Conservation (phyloP, 768 basidiomycete genomes). For the Tephrocybe rancida region DNA sequence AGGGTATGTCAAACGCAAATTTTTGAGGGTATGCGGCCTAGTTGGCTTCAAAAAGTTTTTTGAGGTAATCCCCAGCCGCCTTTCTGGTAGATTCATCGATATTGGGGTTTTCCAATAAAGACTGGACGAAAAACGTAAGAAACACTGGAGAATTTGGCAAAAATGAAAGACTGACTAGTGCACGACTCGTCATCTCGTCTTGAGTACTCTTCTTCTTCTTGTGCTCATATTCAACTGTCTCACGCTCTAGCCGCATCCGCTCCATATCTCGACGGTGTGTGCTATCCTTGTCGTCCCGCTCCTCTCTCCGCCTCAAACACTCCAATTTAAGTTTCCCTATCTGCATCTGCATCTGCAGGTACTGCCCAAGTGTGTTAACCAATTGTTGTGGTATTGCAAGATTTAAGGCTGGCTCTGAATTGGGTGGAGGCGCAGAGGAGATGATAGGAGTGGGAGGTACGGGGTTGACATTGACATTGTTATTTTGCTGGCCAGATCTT, state of each 20-base stretch:
- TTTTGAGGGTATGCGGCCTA: conserved; percentile 17
- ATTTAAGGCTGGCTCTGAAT: conserved; percentile 44
- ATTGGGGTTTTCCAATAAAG: conserved; percentile 58
- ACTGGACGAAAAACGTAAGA: conserved; percentile 29
- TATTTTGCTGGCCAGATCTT: conserved; percentile 17
- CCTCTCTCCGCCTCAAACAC: conserved; percentile 65
- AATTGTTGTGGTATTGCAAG: conserved; percentile 59
- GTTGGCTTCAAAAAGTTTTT: conserved; percentile 58
- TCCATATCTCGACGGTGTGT: conserved; percentile 52
- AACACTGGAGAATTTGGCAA: neutral
- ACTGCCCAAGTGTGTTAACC: conserved; percentile 57
- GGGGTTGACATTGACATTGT: conserved; percentile 11
- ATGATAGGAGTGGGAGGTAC: conserved; percentile 15
- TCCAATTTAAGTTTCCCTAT: conserved; percentile 73
- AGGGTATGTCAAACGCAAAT: conserved; percentile 3
- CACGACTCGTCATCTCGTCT: conserved; percentile 66
- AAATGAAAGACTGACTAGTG: conserved; percentile 45
- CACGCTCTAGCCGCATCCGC: conserved; percentile 54
- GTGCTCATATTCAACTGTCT: conserved; percentile 57
- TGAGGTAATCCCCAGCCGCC: conserved; percentile 72
- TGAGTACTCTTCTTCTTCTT: conserved; percentile 47
- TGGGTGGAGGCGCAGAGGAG: conserved; percentile 20
- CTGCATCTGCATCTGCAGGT: conserved; percentile 68
- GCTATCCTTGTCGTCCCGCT: conserved; percentile 67
- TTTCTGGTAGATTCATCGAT: conserved; percentile 64